Evolutionary conservation across 371 early-diverging fungal genomes (phyloP).

Genomic region (Hamiltosporidium magnivora): DNA sequence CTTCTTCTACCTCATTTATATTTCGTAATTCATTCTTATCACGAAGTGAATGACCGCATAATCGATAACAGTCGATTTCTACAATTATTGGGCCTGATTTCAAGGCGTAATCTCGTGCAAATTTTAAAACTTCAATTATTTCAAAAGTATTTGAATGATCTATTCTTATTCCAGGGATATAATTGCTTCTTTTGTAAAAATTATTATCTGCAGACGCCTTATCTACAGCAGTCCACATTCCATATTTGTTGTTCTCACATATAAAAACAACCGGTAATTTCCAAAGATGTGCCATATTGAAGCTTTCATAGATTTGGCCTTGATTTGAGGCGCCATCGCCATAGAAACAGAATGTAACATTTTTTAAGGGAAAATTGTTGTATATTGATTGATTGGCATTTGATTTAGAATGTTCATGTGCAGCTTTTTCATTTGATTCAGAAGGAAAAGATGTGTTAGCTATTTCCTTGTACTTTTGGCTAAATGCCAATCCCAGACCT

Average conservation of each 20-base stretch:
- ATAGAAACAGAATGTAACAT: conserved; percentile 68
- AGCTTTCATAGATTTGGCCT: conserved; percentile 95
- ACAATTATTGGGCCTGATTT: conserved; percentile 73
- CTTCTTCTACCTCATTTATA: background rate
- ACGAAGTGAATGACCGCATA: conserved; percentile 78
- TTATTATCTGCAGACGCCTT: conserved; percentile 77
- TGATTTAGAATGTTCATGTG: no score
- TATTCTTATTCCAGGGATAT: conserved; percentile 75
- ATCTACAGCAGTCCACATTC: conserved; percentile 85
- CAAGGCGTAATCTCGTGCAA: conserved; percentile 31
- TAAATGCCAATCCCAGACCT: conserved; percentile 85
- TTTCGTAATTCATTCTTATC: background rate
- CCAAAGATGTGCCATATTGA: conserved; percentile 97
- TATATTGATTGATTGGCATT: conserved; percentile 11
- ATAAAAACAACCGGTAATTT: conserved; percentile 83
- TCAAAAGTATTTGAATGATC: conserved; percentile 63
- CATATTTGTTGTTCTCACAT: conserved; percentile 96
- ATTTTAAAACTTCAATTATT: conserved; percentile 33
- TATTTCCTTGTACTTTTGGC: conserved; percentile 77
- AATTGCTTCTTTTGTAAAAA: conserved; percentile 84
- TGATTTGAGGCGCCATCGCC: conserved; percentile 99
- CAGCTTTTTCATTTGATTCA: background rate
- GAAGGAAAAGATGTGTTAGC: background rate
- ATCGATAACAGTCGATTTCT: conserved; percentile 89
- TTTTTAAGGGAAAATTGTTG: no score